Evolutionary conservation across 305 asterid genomes (phyloP).

Genomic region (Solanum hybrid): DNA sequence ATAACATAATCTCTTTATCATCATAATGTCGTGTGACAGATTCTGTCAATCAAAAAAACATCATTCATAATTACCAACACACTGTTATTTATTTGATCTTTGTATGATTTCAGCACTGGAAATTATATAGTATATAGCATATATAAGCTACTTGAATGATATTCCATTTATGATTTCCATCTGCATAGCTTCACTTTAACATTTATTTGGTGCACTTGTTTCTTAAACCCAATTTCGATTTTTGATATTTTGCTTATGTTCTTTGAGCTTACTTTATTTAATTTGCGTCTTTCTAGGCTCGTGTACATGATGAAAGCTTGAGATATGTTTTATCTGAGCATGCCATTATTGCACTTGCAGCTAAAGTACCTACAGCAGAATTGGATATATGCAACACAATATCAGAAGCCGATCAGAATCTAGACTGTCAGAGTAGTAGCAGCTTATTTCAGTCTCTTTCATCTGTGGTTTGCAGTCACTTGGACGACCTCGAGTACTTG

Average conservation of each 20-base stretch:
- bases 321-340: slow-evolving; percentile 76
- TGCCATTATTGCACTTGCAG: slow-evolving; percentile 62
- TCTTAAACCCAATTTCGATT: background rate
- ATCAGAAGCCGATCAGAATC: slow-evolving; percentile 53
- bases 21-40: background rate
- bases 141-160: background rate
- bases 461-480: slow-evolving; percentile 61
- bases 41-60: background rate
- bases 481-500: slow-evolving; percentile 49
- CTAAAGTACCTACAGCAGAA: slow-evolving; percentile 48
- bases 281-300: slow-evolving; percentile 62
- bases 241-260: background rate
- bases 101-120: background rate
- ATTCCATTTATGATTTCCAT: background rate
- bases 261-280: slow-evolving; percentile 9
- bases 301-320: slow-evolving; percentile 91
- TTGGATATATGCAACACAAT: slow-evolving; percentile 42
- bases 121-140: background rate
- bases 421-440: slow-evolving; percentile 24
- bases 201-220: background rate
- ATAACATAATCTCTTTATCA: background rate
- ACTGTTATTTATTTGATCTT: background rate
- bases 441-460: slow-evolving; percentile 51
- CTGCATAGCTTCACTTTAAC: background rate
- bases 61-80: background rate